Base-by-base conservation (phyloP, 2,329 filamentous ascomycete genomes). In the Fusarium lateritium region DNA sequence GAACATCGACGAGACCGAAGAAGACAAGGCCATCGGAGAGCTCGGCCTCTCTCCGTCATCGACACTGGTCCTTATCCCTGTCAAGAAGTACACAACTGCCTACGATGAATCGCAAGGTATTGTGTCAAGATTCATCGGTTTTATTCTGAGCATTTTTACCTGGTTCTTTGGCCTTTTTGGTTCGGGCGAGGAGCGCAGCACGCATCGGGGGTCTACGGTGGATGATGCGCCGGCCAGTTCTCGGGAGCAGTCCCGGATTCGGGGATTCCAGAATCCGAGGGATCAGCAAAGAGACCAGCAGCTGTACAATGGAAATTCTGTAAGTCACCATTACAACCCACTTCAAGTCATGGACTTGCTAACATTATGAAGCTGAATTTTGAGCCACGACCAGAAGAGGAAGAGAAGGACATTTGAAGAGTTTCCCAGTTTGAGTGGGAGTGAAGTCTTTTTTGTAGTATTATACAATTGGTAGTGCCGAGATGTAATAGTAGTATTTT, bases 221-320 rank as follows among this genome's bases (percentile, higher is more conserved):
- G 34, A 51, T 17, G 59, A 70, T 13, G 46, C 62, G 17, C 56
- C 60, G 7, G 42, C 64, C 5, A 49, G 64, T 11, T 69, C 73
- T 17, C 71, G 73, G 34, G 74, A 71, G 15, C 74, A 67, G 21
- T 67, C 69, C 24, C 73, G 75, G 40, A 73, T 70, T 52, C 76
- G 51, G 44, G 66, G 76, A 52, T 76, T 76, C 65, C 72, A 77
- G 67, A 87, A 90, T 62, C 82, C 85, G 39, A 81, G 85, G 21
- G 83, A 87, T 64, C 82, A 84, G 39, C 83, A 83, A 54, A 80
- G 86, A 56, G 85, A 90, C 66, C 86, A 89, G 44, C 91, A 97
- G 75, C 87, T 97, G 46, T 97, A 98, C 76, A 98, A 98, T 75
- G 94, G 94, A 2, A 98, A 97, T 76, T 93, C 93, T 77, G 92